These are phyloP conservation scores for Starmerella sirachaensis DNA, from an alignment of 805 yeast species.

Conservation along the genomic window DNA sequence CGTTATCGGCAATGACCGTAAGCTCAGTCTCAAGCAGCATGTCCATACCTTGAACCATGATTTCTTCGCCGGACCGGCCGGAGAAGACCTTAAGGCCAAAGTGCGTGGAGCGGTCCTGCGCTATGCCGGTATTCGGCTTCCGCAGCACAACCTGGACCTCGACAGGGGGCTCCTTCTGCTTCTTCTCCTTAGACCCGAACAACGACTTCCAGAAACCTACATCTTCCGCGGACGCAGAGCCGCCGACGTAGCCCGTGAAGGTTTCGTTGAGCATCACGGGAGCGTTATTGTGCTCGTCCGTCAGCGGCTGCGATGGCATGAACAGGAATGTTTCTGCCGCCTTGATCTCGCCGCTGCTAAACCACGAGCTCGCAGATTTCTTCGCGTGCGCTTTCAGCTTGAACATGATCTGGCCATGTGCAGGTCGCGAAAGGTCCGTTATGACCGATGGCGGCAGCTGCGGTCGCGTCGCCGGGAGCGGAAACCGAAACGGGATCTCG, in stretches of 20 bases:
- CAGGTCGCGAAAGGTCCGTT: constrained; percentile 2
- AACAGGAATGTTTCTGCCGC: constrained; percentile 5
- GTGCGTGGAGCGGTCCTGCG: constrained; percentile 4
- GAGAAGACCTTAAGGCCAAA: constrained; percentile 3
- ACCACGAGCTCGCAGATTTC: constrained; percentile 7
- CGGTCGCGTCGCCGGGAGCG: constrained; percentile 6
- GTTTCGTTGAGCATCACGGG: constrained; percentile 2
- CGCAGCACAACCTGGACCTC: constrained; percentile 4
- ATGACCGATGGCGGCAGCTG: constrained; percentile 12
- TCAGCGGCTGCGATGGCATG: constrained; percentile 6
- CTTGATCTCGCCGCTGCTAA: constrained; percentile 7
- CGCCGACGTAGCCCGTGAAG: constrained; percentile 3
- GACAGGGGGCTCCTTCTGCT: constrained; percentile 6
- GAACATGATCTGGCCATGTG: constrained; percentile 7
- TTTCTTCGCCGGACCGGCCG: constrained; percentile 2
- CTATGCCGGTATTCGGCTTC: constrained; percentile 4
- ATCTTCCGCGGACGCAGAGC: not conserved
- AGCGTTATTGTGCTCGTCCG: not conserved
- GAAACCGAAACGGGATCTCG: constrained; percentile 9
- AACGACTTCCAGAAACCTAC: constrained; percentile 1
- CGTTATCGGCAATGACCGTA: not conserved
- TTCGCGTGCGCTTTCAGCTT: constrained; percentile 8
- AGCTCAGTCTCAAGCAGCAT: constrained; percentile 7
- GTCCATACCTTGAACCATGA: constrained; percentile 4
- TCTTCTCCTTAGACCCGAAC: not conserved